phyloP scores from a whole-genome alignment of 345 rosid genomes.

The Rhodamnia argentea region DNA sequence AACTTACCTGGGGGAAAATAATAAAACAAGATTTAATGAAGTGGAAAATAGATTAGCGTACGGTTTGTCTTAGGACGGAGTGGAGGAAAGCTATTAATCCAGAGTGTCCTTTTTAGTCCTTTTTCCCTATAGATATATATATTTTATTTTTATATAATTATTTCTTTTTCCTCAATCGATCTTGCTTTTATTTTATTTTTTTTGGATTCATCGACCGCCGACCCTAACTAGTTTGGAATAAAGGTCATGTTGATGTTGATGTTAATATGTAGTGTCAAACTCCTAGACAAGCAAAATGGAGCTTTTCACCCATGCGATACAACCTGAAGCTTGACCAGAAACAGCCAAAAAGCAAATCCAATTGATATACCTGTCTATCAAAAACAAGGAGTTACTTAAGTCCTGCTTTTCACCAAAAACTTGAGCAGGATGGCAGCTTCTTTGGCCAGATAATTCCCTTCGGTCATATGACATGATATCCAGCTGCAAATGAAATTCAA shows the following conservation, averaged over 20 bases:
- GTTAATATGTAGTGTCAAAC: background rate
- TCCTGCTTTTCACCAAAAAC: slow-evolving; percentile 36
- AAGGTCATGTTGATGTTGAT: background rate
- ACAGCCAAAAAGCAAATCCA: background rate
- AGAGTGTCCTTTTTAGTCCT: too few relatives aligned
- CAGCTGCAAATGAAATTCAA: slow-evolving; percentile 36
- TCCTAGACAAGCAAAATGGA: background rate
- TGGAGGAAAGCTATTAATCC: too few relatives aligned
- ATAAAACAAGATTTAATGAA: too few relatives aligned
- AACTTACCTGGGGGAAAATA: too few relatives aligned
- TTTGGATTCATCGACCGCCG: too few relatives aligned
- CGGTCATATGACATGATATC: slow-evolving; percentile 45
- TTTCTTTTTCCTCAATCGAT: too few relatives aligned
- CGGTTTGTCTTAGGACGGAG: too few relatives aligned
- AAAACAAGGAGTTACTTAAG: slow-evolving; percentile 9
- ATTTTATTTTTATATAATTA: too few relatives aligned
- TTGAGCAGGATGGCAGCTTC: slow-evolving; percentile 49
- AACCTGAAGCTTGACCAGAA: background rate
- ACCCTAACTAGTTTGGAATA: too few relatives aligned
- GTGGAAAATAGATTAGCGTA: too few relatives aligned
- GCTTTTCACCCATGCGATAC: background rate
- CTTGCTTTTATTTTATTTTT: too few relatives aligned
- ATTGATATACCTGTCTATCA: slow-evolving; percentile 29
- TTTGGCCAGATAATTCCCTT: slow-evolving; percentile 71
- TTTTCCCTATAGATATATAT: too few relatives aligned